phyloP scores from a whole-genome alignment of 257 asterid genomes.

The Plantago major region DNA sequence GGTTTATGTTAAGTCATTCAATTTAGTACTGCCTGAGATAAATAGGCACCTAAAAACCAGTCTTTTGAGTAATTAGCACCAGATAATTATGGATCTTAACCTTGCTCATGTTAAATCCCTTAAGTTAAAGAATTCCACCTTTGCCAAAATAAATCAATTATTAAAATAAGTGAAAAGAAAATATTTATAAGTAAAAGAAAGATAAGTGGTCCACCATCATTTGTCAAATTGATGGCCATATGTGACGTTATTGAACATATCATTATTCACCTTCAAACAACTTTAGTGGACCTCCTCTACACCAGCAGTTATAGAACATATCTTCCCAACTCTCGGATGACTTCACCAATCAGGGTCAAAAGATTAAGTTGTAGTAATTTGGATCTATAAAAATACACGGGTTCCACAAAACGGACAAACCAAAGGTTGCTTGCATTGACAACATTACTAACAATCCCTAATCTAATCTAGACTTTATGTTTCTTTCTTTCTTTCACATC shows the following conservation, averaged over 20 bases:
- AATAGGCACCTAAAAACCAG: neutral
- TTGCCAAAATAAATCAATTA: neutral
- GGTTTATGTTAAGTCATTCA: too few relatives aligned
- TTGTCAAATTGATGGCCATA: conserved; percentile 4
- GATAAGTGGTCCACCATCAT: neutral
- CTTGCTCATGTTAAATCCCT: neutral
- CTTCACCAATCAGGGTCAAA: too few relatives aligned
- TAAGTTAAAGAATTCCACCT: neutral
- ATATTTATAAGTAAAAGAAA: neutral
- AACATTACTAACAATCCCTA: too few relatives aligned
- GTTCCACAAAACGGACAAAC: too few relatives aligned
- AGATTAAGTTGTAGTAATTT: too few relatives aligned
- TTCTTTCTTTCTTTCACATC: too few relatives aligned
- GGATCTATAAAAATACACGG: too few relatives aligned
- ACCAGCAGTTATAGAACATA: conserved; percentile 1
- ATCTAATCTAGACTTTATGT: too few relatives aligned
- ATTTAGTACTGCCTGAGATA: neutral
- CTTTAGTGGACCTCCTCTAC: conserved; percentile 15
- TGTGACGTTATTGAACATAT: neutral
- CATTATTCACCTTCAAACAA: neutral
- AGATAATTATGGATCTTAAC: neutral
- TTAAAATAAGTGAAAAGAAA: conserved; percentile 4
- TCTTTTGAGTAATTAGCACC: neutral
- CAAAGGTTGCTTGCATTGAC: too few relatives aligned
- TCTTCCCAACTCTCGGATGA: neutral